These are phyloP conservation scores for Phytomonas sp. DNA, from an alignment of 208 protist genomes.

Conservation along the genomic window DNA sequence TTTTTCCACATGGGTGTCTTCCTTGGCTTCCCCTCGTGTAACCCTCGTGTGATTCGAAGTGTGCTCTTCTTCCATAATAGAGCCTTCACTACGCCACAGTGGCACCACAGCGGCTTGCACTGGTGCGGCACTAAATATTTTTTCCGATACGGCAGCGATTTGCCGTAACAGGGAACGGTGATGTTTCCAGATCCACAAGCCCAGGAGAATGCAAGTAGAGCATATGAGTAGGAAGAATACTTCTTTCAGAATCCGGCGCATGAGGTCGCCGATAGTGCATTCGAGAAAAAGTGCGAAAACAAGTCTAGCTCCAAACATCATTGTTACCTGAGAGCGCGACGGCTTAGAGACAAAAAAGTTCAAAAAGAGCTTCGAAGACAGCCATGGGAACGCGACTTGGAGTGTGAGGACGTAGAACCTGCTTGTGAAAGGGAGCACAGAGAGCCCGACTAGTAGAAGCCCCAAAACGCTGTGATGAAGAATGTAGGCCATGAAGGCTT, in stretches of 20 bases:
- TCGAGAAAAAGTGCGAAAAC: slow-evolving; percentile 35
- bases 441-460: slow-evolving; percentile 55
- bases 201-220: slow-evolving; percentile 16
- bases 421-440: slow-evolving; percentile 49
- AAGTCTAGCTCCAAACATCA: slow-evolving; percentile 22
- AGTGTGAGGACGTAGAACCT: slow-evolving; percentile 61
- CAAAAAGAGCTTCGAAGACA: slow-evolving; percentile 54
- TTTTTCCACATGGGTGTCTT: background rate
- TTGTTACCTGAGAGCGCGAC: slow-evolving; percentile 13
- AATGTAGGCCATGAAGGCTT: slow-evolving; percentile 37
- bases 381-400: slow-evolving; percentile 49
- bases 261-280: slow-evolving; percentile 53
- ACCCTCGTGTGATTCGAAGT: background rate
- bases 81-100: background rate
- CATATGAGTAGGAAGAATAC: slow-evolving; percentile 31
- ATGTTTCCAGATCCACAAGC: slow-evolving; percentile 35
- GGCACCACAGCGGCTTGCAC: slow-evolving; percentile 17
- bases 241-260: slow-evolving; percentile 47
- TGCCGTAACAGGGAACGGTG: slow-evolving; percentile 19
- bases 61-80: background rate
- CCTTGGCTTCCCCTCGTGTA: background rate
- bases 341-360: slow-evolving; percentile 41
- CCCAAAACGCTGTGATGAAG: slow-evolving; percentile 32
- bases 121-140: slow-evolving; percentile 7
- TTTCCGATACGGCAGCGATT: slow-evolving; percentile 20